Evolutionary conservation across 257 asterid genomes (phyloP), one percentile per base, ranked within the genome.

Genomic region (Plantago major): DNA sequence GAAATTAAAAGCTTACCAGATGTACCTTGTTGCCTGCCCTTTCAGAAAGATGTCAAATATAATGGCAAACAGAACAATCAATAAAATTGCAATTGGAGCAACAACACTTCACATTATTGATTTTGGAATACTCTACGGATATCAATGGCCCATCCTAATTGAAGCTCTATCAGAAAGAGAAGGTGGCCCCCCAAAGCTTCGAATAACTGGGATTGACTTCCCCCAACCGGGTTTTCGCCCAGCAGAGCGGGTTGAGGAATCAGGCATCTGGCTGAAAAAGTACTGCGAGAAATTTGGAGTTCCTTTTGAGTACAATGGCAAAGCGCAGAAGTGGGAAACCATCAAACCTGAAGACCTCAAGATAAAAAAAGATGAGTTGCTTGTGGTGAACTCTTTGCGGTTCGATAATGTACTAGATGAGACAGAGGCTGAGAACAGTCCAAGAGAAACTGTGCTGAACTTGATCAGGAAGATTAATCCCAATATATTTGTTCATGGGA

Each of bases 251-350:
- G 82, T 81, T 46, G 81, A 81, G 57, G 87, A 81, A 65, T 70
- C 84, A 0, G 84, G 84, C 45, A 54, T 68, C 55, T 79, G 81
- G 13, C 72, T 81, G 75, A 76, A 80, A 48, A 60, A 72, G 33
- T 78, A 78, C 45, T 83, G 84, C 0, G 68, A 66, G 70, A 75
- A 73, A 26, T 78, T 78, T 38, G 58, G 67, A 14, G 81, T 81
- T 22, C 87, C 82, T 1, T 81, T 81, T 18, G 84, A 78, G 76
- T 81, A 75, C 74, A 55, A 65, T 15, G 80, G 80, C 7, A 80
- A 76, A 62, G 85, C 85, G 12, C 82, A 76, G 65, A 80, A 73
- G 60, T 76, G 85, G 87, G 87, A 78, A 51, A 81, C 84, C 0
- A 63, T 81, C 9, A 73, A 42, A 40, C 43, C 78, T 1, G 82